Conservation (phyloP, 2,329 filamentous ascomycete genomes). For the Neoarthrinium moseri region DNA sequence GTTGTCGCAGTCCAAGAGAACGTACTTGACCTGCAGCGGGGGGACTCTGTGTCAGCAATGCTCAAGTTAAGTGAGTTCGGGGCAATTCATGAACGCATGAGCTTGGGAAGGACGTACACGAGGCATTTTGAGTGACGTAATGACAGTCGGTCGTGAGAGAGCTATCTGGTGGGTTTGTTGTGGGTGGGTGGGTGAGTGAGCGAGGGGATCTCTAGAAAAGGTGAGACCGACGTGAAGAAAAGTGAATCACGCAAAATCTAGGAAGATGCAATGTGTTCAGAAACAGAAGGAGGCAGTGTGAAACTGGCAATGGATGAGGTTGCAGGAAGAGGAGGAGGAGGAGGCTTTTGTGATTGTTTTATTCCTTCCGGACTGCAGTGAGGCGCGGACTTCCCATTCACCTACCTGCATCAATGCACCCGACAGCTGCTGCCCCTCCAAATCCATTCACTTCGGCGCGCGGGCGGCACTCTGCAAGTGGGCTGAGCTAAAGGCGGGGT, state of each 20-base stretch:
- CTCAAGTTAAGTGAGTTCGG: neutral
- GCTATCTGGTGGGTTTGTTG: neutral
- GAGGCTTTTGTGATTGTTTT: too few relatives aligned
- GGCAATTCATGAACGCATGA: neutral
- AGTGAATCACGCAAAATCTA: neutral
- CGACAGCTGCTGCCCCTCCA: too few relatives aligned
- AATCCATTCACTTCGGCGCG: too few relatives aligned
- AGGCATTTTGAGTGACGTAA: slow-evolving; percentile 25
- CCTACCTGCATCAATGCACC: too few relatives aligned
- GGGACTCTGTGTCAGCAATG: neutral
- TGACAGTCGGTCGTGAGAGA: neutral
- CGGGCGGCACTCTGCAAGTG: too few relatives aligned
- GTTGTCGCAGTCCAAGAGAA: slow-evolving; percentile 67
- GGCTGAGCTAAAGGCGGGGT: slow-evolving; percentile 7
- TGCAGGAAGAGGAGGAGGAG: too few relatives aligned
- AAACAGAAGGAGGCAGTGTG: too few relatives aligned
- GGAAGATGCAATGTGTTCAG: too few relatives aligned
- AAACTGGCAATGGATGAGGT: too few relatives aligned
- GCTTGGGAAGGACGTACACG: slow-evolving; percentile 28
- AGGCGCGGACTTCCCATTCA: too few relatives aligned
- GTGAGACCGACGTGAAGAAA: neutral
- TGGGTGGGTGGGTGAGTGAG: neutral
- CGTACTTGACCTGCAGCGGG: slow-evolving; percentile 51
- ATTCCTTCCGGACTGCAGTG: too few relatives aligned
- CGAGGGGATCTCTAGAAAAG: neutral